These are phyloP conservation scores for Cryomyces minteri DNA, from an alignment of 495 filamentous ascomycete genomes.

Conservation along the genomic window DNA sequence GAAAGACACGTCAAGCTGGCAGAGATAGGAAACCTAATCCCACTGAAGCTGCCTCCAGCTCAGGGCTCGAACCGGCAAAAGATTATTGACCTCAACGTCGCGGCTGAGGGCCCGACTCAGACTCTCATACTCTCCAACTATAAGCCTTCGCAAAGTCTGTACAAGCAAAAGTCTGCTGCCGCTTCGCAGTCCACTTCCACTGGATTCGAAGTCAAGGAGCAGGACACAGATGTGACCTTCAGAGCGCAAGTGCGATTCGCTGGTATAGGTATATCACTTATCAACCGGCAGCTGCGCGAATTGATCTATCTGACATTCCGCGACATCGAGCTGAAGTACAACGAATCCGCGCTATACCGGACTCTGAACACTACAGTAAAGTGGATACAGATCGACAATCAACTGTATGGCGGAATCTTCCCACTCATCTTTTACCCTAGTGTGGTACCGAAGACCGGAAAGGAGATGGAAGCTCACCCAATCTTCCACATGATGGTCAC, in stretches of 20 bases:
- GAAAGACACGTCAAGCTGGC: slow-evolving; percentile 83
- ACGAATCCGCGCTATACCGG: slow-evolving; percentile 82
- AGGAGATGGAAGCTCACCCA: slow-evolving; percentile 91
- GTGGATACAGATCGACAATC: slow-evolving; percentile 99
- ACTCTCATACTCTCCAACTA: slow-evolving; percentile 90
- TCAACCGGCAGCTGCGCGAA: slow-evolving; percentile 84
- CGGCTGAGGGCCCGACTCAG: slow-evolving; percentile 86
- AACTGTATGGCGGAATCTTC: slow-evolving; percentile 95
- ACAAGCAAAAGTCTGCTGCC: slow-evolving; percentile 53
- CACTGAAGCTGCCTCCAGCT: slow-evolving; percentile 57
- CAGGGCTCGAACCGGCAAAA: slow-evolving; percentile 40
- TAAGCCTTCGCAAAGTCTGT: slow-evolving; percentile 82
- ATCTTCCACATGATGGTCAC: slow-evolving; percentile 85
- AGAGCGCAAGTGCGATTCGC: slow-evolving; percentile 72
- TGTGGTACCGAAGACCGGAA: slow-evolving; percentile 95
- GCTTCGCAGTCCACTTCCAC: slow-evolving; percentile 38
- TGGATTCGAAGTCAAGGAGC: slow-evolving; percentile 85
- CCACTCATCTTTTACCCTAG: slow-evolving; percentile 93
- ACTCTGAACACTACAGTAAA: slow-evolving; percentile 78
- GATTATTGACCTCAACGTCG: slow-evolving; percentile 90
- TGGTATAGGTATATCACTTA: slow-evolving; percentile 81
- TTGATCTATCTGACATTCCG: slow-evolving; percentile 86
- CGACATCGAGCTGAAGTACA: slow-evolving; percentile 80
- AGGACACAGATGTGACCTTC: slow-evolving; percentile 74
- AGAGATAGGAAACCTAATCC: slow-evolving; percentile 87